These are phyloP conservation scores for Phallus indusiatus DNA, from an alignment of 768 basidiomycete genomes.

Conservation along the genomic window DNA sequence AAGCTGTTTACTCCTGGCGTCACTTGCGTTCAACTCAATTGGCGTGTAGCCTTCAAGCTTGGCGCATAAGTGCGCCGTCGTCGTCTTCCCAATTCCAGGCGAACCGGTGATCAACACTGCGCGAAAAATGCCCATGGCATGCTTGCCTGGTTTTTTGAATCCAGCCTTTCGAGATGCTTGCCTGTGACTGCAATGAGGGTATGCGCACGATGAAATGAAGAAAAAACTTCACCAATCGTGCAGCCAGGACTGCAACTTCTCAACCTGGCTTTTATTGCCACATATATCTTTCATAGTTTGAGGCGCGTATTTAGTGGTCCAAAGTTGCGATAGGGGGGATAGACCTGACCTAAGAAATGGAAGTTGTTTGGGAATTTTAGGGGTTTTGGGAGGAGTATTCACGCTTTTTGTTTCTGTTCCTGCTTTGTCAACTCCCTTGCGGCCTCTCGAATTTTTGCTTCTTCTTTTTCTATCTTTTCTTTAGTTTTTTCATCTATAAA, in stretches of 20 bases:
- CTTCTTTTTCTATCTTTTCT: slow-evolving; percentile 75
- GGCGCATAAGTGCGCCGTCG: slow-evolving; percentile 87
- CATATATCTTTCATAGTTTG: slow-evolving; percentile 82
- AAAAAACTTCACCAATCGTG: slow-evolving; percentile 59
- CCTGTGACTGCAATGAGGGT: slow-evolving; percentile 39
- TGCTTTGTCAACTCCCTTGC: slow-evolving; percentile 73
- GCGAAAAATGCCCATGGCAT: slow-evolving; percentile 75
- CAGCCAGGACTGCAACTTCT: slow-evolving; percentile 84
- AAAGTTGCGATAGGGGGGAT: slow-evolving; percentile 53
- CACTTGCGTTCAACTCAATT: slow-evolving; percentile 95
- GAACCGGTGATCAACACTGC: slow-evolving; percentile 88
- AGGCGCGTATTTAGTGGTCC: slow-evolving; percentile 95
- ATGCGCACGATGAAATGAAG: background rate
- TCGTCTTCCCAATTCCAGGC: slow-evolving; percentile 97
- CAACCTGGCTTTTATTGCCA: slow-evolving; percentile 88
- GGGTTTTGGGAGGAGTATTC: background rate
- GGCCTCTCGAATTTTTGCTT: slow-evolving; percentile 58
- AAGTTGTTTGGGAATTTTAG: background rate
- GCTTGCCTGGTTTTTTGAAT: slow-evolving; percentile 94
- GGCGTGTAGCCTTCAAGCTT: slow-evolving; percentile 85
- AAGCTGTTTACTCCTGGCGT: slow-evolving; percentile 91
- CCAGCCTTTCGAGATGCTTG: slow-evolving; percentile 55
- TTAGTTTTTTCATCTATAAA: slow-evolving; percentile 66
- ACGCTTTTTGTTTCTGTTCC: slow-evolving; percentile 43
- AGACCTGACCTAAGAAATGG: slow-evolving; percentile 23